phyloP scores from a whole-genome alignment of 2,329 filamentous ascomycete genomes.

The Ophiocordyceps robertsii region DNA sequence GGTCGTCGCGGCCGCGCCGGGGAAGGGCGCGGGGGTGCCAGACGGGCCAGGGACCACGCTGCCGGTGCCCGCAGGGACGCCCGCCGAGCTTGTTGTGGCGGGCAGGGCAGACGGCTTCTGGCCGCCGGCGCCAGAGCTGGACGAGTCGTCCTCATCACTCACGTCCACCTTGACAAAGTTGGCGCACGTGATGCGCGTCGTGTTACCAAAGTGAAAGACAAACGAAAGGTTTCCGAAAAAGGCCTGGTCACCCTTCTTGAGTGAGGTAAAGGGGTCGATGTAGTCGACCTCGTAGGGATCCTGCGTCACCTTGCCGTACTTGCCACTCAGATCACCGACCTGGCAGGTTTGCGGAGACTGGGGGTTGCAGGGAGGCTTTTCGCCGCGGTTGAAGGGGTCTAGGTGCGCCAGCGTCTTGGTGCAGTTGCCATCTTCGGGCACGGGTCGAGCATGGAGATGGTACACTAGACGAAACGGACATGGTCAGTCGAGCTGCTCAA shows the following conservation, averaged over 20 bases:
- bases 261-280: slow-evolving; percentile 44
- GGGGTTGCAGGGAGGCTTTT: slow-evolving; percentile 46
- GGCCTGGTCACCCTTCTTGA: slow-evolving; percentile 31
- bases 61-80: neutral
- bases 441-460: slow-evolving; percentile 55
- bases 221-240: slow-evolving; percentile 55
- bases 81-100: neutral
- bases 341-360: slow-evolving; percentile 51
- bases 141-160: neutral
- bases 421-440: slow-evolving; percentile 58
- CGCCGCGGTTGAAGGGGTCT: slow-evolving; percentile 55
- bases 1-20: neutral
- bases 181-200: slow-evolving; percentile 50
- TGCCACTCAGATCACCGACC: slow-evolving; percentile 64
- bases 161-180: slow-evolving; percentile 32
- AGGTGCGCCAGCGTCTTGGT: slow-evolving; percentile 53
- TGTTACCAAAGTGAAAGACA: slow-evolving; percentile 51
- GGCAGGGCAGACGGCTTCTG: neutral
- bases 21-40: neutral
- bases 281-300: slow-evolving; percentile 37
- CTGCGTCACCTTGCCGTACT: slow-evolving; percentile 47
- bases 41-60: neutral
- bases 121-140: neutral
- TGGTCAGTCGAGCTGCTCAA: neutral
- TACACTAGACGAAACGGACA: slow-evolving; percentile 36